Evolutionary conservation across 208 protist genomes (phyloP).

Genomic region (Novymonas esmeraldas): DNA sequence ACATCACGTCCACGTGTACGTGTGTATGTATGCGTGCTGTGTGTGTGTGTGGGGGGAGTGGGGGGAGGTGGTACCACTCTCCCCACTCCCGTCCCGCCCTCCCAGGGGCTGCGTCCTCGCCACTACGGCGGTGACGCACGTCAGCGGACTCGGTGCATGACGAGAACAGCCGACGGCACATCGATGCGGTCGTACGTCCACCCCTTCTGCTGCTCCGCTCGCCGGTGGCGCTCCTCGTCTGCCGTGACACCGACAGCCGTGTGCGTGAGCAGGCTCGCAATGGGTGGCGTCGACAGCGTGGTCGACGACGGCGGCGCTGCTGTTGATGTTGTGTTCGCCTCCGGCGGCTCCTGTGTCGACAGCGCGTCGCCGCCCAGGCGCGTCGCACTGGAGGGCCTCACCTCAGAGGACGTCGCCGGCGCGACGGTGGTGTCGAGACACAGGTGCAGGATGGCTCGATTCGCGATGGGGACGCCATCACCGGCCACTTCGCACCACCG

Average conservation of each 20-base stretch:
- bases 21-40: too few species aligned
- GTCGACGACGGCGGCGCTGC: neutral
- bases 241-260: constrained; percentile 54
- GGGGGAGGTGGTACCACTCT: too few species aligned
- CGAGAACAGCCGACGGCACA: constrained; percentile 37
- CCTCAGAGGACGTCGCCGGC: neutral
- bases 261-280: constrained; percentile 77
- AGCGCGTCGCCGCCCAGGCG: too few species aligned
- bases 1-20: too few species aligned
- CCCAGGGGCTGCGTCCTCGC: too few species aligned
- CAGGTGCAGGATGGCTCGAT: constrained; percentile 59
- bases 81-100: too few species aligned
- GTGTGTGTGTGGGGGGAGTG: too few species aligned
- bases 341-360: neutral
- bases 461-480: constrained; percentile 18
- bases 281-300: neutral
- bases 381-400: too few species aligned
- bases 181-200: constrained; percentile 58
- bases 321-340: neutral
- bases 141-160: constrained; percentile 30
- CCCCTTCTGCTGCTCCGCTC: constrained; percentile 27
- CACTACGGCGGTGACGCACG: neutral
- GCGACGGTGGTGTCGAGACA: neutral
- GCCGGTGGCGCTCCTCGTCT: constrained; percentile 51
- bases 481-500: constrained; percentile 48